These are phyloP conservation scores for Prunus padus DNA, from an alignment of 306 rosid genomes.

Conservation along the genomic window DNA sequence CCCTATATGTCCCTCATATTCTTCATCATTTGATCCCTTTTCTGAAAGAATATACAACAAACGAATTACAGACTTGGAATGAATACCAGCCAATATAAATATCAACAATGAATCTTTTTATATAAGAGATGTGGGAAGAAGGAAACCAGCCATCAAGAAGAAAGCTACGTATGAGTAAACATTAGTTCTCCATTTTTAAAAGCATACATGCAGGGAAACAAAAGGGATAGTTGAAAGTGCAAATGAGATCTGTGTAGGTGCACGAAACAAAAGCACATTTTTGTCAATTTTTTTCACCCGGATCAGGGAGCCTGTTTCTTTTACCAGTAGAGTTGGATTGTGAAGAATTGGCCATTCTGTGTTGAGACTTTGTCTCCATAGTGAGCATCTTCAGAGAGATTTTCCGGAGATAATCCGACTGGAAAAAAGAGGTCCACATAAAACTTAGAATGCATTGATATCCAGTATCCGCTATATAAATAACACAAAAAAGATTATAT, in stretches of 20 bases:
- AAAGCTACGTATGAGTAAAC: too few relatives aligned
- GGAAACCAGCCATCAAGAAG: neutral
- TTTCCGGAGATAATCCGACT: constrained; percentile 41
- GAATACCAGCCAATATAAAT: too few relatives aligned
- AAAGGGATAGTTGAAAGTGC: too few relatives aligned
- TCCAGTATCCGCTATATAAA: neutral
- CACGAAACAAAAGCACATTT: too few relatives aligned
- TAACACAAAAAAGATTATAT: neutral
- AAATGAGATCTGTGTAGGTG: too few relatives aligned
- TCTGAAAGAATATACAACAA: too few relatives aligned
- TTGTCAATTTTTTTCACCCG: constrained; percentile 19
- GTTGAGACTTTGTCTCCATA: constrained; percentile 66
- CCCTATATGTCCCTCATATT: too few relatives aligned
- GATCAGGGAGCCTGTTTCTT: constrained; percentile 54
- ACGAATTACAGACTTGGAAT: too few relatives aligned
- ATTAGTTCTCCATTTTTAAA: too few relatives aligned
- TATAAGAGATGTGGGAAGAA: neutral
- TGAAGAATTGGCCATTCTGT: constrained; percentile 32
- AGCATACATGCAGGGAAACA: too few relatives aligned
- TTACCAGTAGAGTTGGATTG: constrained; percentile 45
- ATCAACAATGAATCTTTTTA: neutral
- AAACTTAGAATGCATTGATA: neutral
- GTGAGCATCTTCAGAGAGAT: constrained; percentile 36
- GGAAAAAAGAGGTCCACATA: neutral
- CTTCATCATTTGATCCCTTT: too few relatives aligned